Evolutionary conservation across 495 filamentous ascomycete genomes (phyloP), one percentile per base, ranked within the genome.

Genomic region (Trypethelium eluteriae): DNA sequence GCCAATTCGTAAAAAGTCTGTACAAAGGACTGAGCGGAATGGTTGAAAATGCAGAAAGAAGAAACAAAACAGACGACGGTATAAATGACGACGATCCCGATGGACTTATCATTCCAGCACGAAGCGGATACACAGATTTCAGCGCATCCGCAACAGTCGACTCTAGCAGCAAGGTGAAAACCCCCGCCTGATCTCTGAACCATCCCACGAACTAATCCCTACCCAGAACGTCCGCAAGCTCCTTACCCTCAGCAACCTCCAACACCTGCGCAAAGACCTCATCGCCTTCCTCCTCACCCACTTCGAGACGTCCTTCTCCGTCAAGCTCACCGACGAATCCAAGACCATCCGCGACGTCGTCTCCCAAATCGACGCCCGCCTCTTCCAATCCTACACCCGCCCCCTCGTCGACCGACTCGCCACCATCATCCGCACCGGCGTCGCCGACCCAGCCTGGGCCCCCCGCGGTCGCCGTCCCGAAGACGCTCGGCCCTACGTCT

Each of bases 1-100:
- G 82, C 46, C 89, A 93, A 69, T 98, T 97, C 73, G 91, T 96
- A 3, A 89, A 86, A 2, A 93, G 91, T 49, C 81, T 98, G 46
- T 96, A 96, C 76, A 96, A 94, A 74, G 88, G 89, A 39, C 79
- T 98, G 3, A 91, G 91, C 71, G 94, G 93, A 2, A 89, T 98
- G 83, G 91, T 98, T 0, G 94, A 97, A 76, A 96, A 94, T 76
- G 93, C 94, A 39, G 92, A 96, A 76, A 85, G 82, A 47, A 80
- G 85, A 1, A 74, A 86, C 1, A 82, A 84, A 64, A 81, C 81
- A 64, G 80, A 83, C 39, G 83, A 84, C 39, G 82, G 81, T 80
- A 81, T 79, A 2, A 78, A 78, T 7, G 86, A 90, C 66, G 73
- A 67, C 47, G 78, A 76, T 61, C 81, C 66, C 11, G 76, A 75